phyloP scores from a whole-genome alignment of 2,329 filamentous ascomycete species.

The Fusarium paranaense region DNA sequence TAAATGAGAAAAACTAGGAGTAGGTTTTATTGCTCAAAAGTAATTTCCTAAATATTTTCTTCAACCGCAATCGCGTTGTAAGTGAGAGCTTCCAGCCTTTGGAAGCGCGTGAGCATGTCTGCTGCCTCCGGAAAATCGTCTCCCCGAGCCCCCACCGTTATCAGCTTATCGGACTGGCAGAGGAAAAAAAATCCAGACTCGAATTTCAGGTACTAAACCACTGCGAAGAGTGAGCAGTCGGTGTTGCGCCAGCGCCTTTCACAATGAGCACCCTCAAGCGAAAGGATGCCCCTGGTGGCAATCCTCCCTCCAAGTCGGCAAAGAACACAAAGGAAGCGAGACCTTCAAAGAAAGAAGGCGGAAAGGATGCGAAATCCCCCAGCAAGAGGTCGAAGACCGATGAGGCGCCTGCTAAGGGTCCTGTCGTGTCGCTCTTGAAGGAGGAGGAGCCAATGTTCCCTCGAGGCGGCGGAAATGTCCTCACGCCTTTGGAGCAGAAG shows the following conservation, averaged over 20 bases:
- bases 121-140: background rate
- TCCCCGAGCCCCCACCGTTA: conserved; percentile 17
- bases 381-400: conserved; percentile 48
- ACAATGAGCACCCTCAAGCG: conserved; percentile 69
- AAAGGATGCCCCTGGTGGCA: conserved; percentile 67
- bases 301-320: conserved; percentile 61
- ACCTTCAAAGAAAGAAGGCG: conserved; percentile 59
- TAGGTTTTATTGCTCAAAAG: background rate
- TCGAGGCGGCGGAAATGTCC: conserved; percentile 87
- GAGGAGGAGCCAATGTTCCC: conserved; percentile 94
- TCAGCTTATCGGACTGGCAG: conserved; percentile 34
- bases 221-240: conserved; percentile 40
- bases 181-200: conserved; percentile 49
- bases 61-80: background rate
- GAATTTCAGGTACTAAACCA: conserved; percentile 34
- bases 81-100: background rate
- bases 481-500: conserved; percentile 95
- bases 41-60: background rate
- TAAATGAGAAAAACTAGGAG: too few species aligned
- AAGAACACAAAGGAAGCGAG: conserved; percentile 59
- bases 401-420: conserved; percentile 47
- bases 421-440: conserved; percentile 62
- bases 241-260: conserved; percentile 44
- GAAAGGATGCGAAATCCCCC: conserved; percentile 46
- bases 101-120: background rate